Percentiles rank a stretch among this genome's conserved stretches.
Evolutionary conservation across 345 rosid species (phyloP).

Genomic region (Turnera subulata): DNA sequence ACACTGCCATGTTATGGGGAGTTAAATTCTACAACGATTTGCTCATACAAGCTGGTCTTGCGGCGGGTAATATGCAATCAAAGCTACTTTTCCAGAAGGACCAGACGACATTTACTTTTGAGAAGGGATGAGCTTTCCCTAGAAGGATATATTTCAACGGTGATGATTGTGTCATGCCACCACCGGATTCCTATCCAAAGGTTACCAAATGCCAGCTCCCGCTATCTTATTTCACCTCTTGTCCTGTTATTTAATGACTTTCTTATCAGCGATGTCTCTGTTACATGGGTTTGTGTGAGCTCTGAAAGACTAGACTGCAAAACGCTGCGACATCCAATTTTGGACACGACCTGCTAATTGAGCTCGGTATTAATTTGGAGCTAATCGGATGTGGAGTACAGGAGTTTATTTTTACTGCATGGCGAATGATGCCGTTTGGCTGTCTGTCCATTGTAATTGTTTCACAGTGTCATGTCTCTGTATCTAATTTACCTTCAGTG

Average conservation of each 20-base stretch:
- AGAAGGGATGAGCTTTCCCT: too few species aligned
- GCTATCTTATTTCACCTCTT: conserved; percentile 18
- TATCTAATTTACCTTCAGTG: background rate
- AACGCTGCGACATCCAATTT: background rate
- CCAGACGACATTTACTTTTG: too few species aligned
- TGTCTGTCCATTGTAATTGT: too few species aligned
- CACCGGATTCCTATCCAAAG: conserved; percentile 77
- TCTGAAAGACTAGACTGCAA: too few species aligned
- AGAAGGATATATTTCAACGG: too few species aligned
- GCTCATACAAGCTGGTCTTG: conserved; percentile 74
- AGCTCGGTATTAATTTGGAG: background rate
- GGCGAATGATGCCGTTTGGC: background rate
- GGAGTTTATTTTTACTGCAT: background rate
- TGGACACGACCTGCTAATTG: conserved; percentile 13
- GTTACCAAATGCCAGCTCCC: conserved; percentile 61
- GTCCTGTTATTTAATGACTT: conserved; percentile 23
- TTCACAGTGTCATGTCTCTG: background rate
- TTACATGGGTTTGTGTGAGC: conserved; percentile 23
- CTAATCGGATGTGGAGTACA: background rate
- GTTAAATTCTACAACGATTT: conserved; percentile 78
- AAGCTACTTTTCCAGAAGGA: conserved; percentile 83
- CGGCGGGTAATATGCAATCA: conserved; percentile 76
- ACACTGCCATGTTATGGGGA: conserved; percentile 77
- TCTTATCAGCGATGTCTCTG: conserved; percentile 38
- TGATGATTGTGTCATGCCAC: conserved; percentile 84